Conservation (phyloP, 148 eudicot genomes). For the Heliosperma pusillum region DNA sequence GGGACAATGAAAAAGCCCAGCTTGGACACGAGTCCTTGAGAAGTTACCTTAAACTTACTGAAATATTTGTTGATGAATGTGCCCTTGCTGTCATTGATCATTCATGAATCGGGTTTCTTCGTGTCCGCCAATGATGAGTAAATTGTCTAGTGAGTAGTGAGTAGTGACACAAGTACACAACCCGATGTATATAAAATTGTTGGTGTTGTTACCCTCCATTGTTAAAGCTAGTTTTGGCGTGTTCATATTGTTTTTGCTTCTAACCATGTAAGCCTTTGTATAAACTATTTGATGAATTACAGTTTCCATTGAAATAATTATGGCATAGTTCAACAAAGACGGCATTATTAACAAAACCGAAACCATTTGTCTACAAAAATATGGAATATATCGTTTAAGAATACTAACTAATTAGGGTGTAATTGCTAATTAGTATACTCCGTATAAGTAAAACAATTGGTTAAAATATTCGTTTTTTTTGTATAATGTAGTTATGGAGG, state of each 20-base stretch:
- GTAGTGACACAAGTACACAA: no score
- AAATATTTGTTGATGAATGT: slow-evolving; percentile 47
- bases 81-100: slow-evolving; percentile 13
- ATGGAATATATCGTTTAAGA: not conserved
- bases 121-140: not conserved
- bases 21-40: slow-evolving; percentile 73
- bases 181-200: not conserved
- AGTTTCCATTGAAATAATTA: no score
- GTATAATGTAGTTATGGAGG: no score
- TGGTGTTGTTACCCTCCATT: no score
- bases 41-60: slow-evolving; percentile 72
- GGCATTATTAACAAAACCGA: not conserved
- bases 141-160: not conserved
- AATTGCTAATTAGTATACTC: not conserved
- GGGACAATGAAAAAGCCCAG: slow-evolving; percentile 92
- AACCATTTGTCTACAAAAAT: not conserved
- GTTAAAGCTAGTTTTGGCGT: not conserved
- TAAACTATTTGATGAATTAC: no score
- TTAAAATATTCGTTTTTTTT: no score
- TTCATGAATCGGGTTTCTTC: not conserved
- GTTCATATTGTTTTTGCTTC: not conserved
- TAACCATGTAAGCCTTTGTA: not conserved
- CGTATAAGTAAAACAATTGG: not conserved
- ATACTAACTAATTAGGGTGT: no score
- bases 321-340: not conserved